Percentiles rank a stretch among this genome's conserved stretches.
These are phyloP conservation scores for Benincasa hispida DNA, from an alignment of 306 rosid genomes.

Conservation along the genomic window DNA sequence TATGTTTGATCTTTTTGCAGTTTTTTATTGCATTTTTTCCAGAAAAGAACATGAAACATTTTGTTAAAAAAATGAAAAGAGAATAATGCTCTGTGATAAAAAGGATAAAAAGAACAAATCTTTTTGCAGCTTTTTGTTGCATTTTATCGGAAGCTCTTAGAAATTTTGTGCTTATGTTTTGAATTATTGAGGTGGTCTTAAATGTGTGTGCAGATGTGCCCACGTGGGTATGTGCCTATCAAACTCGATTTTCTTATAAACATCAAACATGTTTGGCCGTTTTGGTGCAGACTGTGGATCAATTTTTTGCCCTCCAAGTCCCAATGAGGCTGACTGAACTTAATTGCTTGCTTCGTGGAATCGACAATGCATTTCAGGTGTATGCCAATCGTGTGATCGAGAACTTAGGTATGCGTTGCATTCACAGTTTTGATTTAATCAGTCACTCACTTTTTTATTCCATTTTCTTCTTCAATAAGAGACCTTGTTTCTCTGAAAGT, in stretches of 20 bases:
- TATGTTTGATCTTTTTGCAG: neutral
- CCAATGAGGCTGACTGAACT: slow-evolving; percentile 92
- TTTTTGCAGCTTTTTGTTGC: neutral
- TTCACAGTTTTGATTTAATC: neutral
- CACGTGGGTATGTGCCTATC: neutral
- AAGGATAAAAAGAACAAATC: neutral
- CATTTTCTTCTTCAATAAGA: neutral
- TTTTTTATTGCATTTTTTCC: too few relatives aligned
- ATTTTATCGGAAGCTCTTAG: neutral
- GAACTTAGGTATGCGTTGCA: slow-evolving; percentile 50
- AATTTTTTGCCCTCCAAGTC: slow-evolving; percentile 83
- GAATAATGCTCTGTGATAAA: too few relatives aligned
- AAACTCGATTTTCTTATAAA: neutral
- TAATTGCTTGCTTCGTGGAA: slow-evolving; percentile 80
- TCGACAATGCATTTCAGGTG: slow-evolving; percentile 90
- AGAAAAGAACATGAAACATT: too few relatives aligned
- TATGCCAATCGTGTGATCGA: slow-evolving; percentile 60
- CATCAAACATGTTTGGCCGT: neutral
- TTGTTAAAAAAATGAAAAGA: too few relatives aligned
- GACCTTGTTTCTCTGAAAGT: neutral
- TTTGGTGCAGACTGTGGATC: slow-evolving; percentile 86
- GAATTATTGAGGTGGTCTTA: neutral
- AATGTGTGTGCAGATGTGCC: neutral
- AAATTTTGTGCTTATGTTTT: neutral
- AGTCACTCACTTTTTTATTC: neutral